A percentile compares a stretch with the other conserved stretches of the same genome.
phyloP scores from a whole-genome alignment of 2,329 filamentous ascomycete genomes.

The Chaetomium sp. region DNA sequence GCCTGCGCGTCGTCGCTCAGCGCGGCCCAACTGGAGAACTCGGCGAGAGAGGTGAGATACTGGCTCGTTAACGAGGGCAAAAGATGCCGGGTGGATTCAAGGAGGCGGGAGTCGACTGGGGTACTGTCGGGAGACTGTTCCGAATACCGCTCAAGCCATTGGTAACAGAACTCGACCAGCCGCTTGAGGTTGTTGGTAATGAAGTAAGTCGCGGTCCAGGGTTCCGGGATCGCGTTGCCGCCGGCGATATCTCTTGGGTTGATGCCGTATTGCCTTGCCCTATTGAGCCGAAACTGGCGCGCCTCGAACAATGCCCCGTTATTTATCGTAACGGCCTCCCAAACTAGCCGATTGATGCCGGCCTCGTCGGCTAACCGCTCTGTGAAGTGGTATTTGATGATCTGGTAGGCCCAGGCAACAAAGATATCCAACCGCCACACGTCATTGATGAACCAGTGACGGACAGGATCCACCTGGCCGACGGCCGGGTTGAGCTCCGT shows the following conservation, averaged over 20 bases:
- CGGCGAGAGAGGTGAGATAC: constrained; percentile 57
- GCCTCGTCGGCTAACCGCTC: constrained; percentile 59
- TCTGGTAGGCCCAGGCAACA: constrained; percentile 76
- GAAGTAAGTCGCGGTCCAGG: constrained; percentile 78
- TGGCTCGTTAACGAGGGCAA: constrained; percentile 56
- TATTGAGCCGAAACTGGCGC: constrained; percentile 70
- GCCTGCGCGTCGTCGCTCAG: constrained; percentile 49
- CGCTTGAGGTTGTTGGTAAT: constrained; percentile 64
- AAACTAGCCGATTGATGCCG: constrained; percentile 57
- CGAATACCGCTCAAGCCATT: constrained; percentile 56
- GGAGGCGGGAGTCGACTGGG: constrained; percentile 44
- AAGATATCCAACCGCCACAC: constrained; percentile 72
- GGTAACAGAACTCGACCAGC: constrained; percentile 58
- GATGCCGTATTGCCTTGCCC: constrained; percentile 73
- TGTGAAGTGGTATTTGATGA: constrained; percentile 71
- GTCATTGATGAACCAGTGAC: constrained; percentile 85
- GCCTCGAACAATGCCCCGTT: constrained; percentile 71
- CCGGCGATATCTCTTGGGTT: constrained; percentile 61
- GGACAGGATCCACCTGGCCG: constrained; percentile 75
- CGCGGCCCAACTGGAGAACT: constrained; percentile 55
- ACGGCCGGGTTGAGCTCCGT: constrained; percentile 63
- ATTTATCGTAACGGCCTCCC: constrained; percentile 67
- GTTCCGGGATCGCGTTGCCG: constrained; percentile 71
- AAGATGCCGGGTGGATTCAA: constrained; percentile 51
- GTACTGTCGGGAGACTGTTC: constrained; percentile 31